phyloP scores from a whole-genome alignment of 2,329 filamentous ascomycete genomes.

The Fusarium incarnatum region DNA sequence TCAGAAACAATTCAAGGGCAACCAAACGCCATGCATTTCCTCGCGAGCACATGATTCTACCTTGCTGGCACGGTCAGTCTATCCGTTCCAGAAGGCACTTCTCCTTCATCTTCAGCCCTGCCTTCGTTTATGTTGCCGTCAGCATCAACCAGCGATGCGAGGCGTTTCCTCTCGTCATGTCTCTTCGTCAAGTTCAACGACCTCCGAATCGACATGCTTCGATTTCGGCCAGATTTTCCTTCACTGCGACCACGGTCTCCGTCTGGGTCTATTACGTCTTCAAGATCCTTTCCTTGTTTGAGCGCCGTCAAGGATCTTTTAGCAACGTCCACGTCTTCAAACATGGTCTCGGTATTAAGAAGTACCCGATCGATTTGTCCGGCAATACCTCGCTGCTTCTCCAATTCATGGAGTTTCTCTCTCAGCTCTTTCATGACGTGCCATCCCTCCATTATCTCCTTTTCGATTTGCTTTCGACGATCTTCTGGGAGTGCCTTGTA shows the following conservation, averaged over 20 bases:
- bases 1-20: slow-evolving; percentile 9
- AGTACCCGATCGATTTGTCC: slow-evolving; percentile 50
- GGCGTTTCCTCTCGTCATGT: slow-evolving; percentile 22
- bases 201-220: slow-evolving; percentile 35
- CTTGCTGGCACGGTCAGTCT: slow-evolving; percentile 23
- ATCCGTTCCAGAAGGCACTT: not conserved
- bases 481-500: slow-evolving; percentile 51
- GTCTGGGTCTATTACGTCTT: slow-evolving; percentile 41
- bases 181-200: slow-evolving; percentile 35
- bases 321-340: slow-evolving; percentile 63
- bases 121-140: slow-evolving; percentile 1
- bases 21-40: slow-evolving; percentile 28
- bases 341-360: slow-evolving; percentile 51
- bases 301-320: slow-evolving; percentile 60
- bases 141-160: slow-evolving; percentile 14
- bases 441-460: slow-evolving; percentile 49
- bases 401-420: slow-evolving; percentile 44
- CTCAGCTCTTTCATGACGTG: slow-evolving; percentile 50
- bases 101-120: not conserved
- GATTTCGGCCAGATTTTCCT: slow-evolving; percentile 19
- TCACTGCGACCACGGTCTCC: slow-evolving; percentile 20
- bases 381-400: slow-evolving; percentile 55
- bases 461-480: slow-evolving; percentile 43
- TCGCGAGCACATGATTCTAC: slow-evolving; percentile 17
- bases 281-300: slow-evolving; percentile 55